These are phyloP conservation scores for Phyllachora maydis DNA, from an alignment of 2,329 filamentous ascomycete genomes.

Conservation along the genomic window DNA sequence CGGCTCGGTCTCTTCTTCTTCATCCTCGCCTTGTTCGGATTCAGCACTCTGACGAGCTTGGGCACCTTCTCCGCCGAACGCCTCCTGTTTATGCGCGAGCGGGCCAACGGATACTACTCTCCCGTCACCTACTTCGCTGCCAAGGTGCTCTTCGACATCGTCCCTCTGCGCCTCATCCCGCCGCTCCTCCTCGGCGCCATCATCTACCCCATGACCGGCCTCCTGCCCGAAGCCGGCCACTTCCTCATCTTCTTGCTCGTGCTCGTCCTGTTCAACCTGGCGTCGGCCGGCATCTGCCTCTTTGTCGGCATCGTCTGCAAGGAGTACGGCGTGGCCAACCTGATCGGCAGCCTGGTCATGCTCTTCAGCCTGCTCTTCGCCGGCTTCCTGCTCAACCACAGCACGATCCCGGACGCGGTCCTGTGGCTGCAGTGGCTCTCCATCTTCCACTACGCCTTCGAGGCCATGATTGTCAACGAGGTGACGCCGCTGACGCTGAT, in stretches of 20 bases:
- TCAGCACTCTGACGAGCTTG: constrained; percentile 84
- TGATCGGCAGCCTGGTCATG: constrained; percentile 92
- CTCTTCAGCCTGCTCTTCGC: constrained; percentile 91
- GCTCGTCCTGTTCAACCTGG: constrained; percentile 86
- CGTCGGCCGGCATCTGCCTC: constrained; percentile 78
- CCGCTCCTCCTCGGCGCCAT: constrained; percentile 91
- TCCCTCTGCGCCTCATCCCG: constrained; percentile 83
- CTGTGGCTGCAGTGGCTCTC: constrained; percentile 84
- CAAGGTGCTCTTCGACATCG: constrained; percentile 96
- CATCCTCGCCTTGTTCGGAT: constrained; percentile 83
- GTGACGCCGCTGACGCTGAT: constrained; percentile 75
- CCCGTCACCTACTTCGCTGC: constrained; percentile 86
- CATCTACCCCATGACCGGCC: constrained; percentile 92
- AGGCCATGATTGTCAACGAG: constrained; percentile 92
- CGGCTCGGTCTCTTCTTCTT: constrained; percentile 95
- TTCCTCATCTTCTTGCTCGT: constrained; percentile 88
- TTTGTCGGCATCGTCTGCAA: constrained; percentile 94
- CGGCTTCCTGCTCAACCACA: constrained; percentile 81
- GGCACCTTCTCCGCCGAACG: constrained; percentile 87
- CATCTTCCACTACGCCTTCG: constrained; percentile 96
- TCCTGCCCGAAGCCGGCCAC: constrained; percentile 61
- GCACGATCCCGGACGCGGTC: constrained; percentile 70
- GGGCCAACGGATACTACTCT: constrained; percentile 91
- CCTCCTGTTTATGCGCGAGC: constrained; percentile 75
- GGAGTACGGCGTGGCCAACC: constrained; percentile 74